Conservation (phyloP, 345 rosid genomes). For the Cardamine resedifolia region DNA sequence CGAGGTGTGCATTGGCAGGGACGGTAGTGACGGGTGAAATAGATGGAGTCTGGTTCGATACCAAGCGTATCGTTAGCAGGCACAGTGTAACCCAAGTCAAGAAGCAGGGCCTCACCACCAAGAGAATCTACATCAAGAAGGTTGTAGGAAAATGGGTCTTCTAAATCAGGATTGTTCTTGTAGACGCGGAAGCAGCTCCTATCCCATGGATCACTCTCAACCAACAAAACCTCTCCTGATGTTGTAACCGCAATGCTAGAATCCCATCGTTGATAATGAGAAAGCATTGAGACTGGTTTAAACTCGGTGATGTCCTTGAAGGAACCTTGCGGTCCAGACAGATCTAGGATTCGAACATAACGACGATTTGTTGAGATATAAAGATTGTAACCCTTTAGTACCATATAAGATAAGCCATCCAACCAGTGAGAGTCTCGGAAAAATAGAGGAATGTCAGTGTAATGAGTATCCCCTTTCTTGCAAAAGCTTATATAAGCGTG, state of each 20-base stretch:
- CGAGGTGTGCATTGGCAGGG: not conserved
- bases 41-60: slow-evolving; percentile 3
- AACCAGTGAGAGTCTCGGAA: not conserved
- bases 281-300: not conserved
- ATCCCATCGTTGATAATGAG: not conserved
- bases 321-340: not conserved
- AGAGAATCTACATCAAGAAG: slow-evolving; percentile 9
- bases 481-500: not conserved
- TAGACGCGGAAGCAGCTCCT: not conserved
- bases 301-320: not conserved
- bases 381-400: not conserved
- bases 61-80: not conserved
- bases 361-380: not conserved
- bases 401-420: not conserved
- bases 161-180: not conserved
- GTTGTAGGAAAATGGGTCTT: not conserved
- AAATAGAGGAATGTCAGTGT: not conserved
- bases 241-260: not conserved
- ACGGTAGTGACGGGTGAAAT: not conserved
- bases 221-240: slow-evolving; percentile 1
- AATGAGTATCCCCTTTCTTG: not conserved
- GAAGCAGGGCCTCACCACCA: slow-evolving; percentile 12
- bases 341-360: not conserved
- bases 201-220: not conserved
- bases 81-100: slow-evolving; percentile 1